Conservation (phyloP, 106 monocot species). For the Cymbidium sinense region DNA sequence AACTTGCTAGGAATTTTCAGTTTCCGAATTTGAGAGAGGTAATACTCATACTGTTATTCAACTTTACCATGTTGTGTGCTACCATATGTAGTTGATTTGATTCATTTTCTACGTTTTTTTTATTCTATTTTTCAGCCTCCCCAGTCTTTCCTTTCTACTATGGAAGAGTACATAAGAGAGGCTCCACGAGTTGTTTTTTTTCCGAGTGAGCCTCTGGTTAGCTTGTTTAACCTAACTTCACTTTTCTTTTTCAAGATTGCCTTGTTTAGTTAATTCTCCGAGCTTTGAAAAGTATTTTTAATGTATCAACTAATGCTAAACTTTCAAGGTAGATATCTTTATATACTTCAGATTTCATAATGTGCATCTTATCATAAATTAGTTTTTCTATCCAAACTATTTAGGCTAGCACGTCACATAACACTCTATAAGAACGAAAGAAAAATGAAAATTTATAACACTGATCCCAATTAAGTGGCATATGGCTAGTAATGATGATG, state of each 20-base stretch:
- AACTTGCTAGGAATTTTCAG: conserved; percentile 89
- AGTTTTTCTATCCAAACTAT: too few relatives aligned
- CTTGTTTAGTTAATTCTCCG: not conserved
- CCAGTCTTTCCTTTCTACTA: conserved; percentile 60
- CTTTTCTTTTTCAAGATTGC: not conserved
- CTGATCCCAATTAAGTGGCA: too few relatives aligned
- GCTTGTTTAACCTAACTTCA: conserved; percentile 3
- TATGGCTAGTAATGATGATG: too few relatives aligned
- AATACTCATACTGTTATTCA: not conserved
- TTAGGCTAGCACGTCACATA: too few relatives aligned
- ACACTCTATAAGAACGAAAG: too few relatives aligned
- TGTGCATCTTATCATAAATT: too few relatives aligned
- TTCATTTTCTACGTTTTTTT: not conserved
- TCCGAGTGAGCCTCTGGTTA: conserved; percentile 46
- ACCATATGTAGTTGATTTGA: not conserved
- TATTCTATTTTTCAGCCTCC: conserved; percentile 44
- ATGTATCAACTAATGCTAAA: too few relatives aligned
- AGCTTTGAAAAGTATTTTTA: not conserved
- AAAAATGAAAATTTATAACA: too few relatives aligned
- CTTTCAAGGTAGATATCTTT: too few relatives aligned
- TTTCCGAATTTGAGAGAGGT: conserved; percentile 92
- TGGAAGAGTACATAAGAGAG: conserved; percentile 74
- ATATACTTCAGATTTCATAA: too few relatives aligned
- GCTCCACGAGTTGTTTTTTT: conserved; percentile 55
- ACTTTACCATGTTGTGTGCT: not conserved